Evolutionary conservation across 2,329 filamentous ascomycete genomes (phyloP), one percentile per base, ranked within the genome.

Genomic region (Ophiostoma sp.): DNA sequence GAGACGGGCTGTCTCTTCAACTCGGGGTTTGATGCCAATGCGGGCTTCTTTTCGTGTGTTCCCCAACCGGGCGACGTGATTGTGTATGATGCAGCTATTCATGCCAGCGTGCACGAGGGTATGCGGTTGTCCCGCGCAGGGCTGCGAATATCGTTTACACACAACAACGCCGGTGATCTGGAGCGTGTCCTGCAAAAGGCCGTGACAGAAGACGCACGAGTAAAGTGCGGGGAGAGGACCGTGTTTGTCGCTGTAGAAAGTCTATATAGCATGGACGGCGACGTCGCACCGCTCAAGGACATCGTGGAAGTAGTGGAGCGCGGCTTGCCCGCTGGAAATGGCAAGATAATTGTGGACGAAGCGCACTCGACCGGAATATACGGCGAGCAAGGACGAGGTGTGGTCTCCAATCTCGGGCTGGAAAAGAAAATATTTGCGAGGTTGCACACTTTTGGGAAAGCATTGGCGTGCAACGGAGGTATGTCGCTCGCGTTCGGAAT

Each of bases 261-360:
- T 0, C 84, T 94, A 0, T 95, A 96, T 80, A 94, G 92, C 79
- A 96, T 96, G 93, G 93, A 95, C 71, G 93, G 93, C 0, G 92
- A 95, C 76, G 82, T 93, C 22, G 88, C 88, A 0, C 91, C 91
- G 0, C 82, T 96, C 12, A 77, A 78, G 12, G 85, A 89, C 6
- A 87, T 95, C 22, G 85, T 92, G 1, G 80, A 84, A 0, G 82
- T 87, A 4, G 86, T 92, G 0, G 85, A 91, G 55, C 80, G 82
- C 0, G 77, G 87, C 0, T 81, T 94, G 0, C 88, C 90, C 0
- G 74, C 74, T 0, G 85, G 85, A 0, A 93, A 92, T 64, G 88
- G 86, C 0, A 84, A 91, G 72, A 81, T 93, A 4, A 84, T 92
- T 11, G 86, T 93, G 0, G 91, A 93, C 73, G 91, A 93, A 78